These are phyloP conservation scores for Trichoderma pleuroti DNA, from an alignment of 2,329 filamentous ascomycete genomes.

Conservation along the genomic window DNA sequence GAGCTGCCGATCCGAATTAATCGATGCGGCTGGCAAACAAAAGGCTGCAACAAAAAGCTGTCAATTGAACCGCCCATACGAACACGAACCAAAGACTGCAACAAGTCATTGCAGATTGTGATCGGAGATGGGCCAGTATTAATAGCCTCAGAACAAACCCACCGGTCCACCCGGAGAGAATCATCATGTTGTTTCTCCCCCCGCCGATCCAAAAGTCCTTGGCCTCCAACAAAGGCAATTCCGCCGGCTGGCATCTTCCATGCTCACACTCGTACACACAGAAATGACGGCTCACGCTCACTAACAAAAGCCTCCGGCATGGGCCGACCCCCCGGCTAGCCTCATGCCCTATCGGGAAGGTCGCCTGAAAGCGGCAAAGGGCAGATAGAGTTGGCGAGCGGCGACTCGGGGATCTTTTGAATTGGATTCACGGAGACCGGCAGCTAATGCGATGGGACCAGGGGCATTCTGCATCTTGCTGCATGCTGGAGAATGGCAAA, in stretches of 20 bases:
- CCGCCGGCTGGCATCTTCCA: not conserved
- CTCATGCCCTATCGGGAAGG: conserved; percentile 9
- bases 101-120: not conserved
- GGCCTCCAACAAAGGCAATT: not conserved
- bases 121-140: not conserved
- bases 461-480: not conserved
- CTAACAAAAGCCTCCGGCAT: not conserved
- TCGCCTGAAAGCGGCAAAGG: conserved; percentile 1
- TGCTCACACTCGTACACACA: too few relatives aligned
- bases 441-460: not conserved
- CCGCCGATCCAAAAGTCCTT: not conserved
- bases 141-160: not conserved
- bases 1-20: not conserved
- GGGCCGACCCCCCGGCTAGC: not conserved
- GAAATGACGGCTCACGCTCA: not conserved
- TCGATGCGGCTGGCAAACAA: not conserved
- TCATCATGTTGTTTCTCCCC: not conserved
- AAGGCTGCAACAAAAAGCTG: not conserved
- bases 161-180: not conserved
- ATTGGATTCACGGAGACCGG: not conserved
- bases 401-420: conserved; percentile 8
- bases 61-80: not conserved
- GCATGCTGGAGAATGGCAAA: not conserved
- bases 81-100: too few relatives aligned
- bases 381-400: not conserved